Base-by-base conservation (phyloP, 306 rosid species). In the Sindora glabra region DNA sequence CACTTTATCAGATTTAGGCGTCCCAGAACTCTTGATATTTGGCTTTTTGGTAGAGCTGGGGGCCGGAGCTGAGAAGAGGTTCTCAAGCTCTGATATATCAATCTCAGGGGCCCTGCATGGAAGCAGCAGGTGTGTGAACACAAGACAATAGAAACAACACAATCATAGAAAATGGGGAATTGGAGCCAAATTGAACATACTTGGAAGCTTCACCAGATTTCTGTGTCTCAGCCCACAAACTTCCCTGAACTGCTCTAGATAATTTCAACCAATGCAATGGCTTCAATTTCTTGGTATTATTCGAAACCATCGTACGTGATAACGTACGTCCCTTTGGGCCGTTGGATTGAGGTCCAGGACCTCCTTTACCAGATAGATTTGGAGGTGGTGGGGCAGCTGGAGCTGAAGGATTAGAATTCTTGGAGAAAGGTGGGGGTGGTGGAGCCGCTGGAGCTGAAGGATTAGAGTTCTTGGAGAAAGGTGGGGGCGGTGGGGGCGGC, bases 211-310 rank as follows among this genome's bases (percentile, higher is more conserved):
- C 95, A 14, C 86, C 84, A 62, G 73, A 75, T 70, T 88, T 91
- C 51, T 80, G 88, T n/a, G 96, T 60, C 78, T 91, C 98, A 10
- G 80, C 96, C 98, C 98, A 91, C 74, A 91, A 71, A 75, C 96
- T 91, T 78, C 98, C 98, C 64, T 78, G 81, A 56, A 78, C 84
- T 51, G 95, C 95, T 79, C 89, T 83, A 6, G 95, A 69, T 65
- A 91, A 38, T 68, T 91, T 91, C 75, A 85, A 68, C 98, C 98
- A 91, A 69, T 91, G 92, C 80, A 91, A 70, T 18, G 95, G 98
- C 76, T 88, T 91, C 88, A 91, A 55, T 69, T 85, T 91, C 73
- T 88, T 91, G 42, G 77, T 36, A 60, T 56, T 62, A 57, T 70
- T 91, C 52, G 87, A 71, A 44, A 30, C 75, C 46, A 75, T 33